Evolutionary conservation across 768 basidiomycete species (phyloP), one percentile per base, ranked within the genome.

Genomic region (Pisolithus microcarpus): DNA sequence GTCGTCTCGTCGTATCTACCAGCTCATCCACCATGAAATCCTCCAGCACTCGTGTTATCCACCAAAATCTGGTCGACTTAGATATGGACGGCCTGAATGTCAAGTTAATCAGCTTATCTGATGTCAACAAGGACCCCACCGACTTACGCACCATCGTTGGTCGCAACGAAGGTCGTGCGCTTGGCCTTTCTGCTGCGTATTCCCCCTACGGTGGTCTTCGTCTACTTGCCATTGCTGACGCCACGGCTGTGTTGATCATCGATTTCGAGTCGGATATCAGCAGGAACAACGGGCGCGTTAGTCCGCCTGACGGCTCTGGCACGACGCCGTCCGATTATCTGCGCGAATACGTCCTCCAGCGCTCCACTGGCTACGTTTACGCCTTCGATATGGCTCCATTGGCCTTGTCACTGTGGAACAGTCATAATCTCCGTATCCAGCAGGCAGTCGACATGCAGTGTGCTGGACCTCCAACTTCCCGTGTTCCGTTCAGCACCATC

Each of bases 231-330:
- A 38, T 67, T 45, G 58, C 67, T 2, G 65, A 67, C 10, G 50
- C 58, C 30, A 50, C 64, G 34, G 51, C 62, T 2, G 49, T 70
- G 4, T 1, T 68, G 47, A 49, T 66, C 38, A 52, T 67, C 39
- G 52, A 69, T 28, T 65, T 70, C 13, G 9, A 28, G 13, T 24
- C 44, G 2, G 48, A 30, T 7, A 56, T 51, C 2, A 55, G 56
- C 56, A 69, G 65, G 61, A 62, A 61, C 66, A 67, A 69, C 64
- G 63, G 51, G 59, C 65, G 60, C 62, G 67, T 26, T 63, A 56
- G 42, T 6, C 51, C 60, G 3, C 53, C 66, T 2, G n/a, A 55
- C 4, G 7, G 57, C 7, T 45, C 52, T 49, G 46, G 47, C 28
- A 51, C 57, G 19, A 21, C 42, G 7, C 65, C 65, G 1, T 56